Evolutionary conservation across 352 stramenopile species (phyloP), one percentile per base, ranked within the genome.

Genomic region (Globisporangium polare): DNA sequence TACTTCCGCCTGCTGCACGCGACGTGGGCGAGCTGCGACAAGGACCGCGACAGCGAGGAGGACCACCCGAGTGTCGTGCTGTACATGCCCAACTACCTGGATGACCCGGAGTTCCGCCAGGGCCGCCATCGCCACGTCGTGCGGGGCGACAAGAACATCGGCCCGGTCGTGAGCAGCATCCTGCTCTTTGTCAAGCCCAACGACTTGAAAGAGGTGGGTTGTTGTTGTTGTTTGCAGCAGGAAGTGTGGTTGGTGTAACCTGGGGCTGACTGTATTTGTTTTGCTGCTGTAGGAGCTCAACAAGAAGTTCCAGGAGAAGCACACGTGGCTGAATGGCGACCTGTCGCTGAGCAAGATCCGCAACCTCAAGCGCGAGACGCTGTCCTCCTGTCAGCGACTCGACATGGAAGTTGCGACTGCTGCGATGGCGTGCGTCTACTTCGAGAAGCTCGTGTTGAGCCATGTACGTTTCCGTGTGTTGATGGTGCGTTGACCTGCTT

Each of bases 331-430:
- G 60, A 89, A 92, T 22, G 75, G 84, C 52, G 86, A 90, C 35
- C 75, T 99, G 12, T 98, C 94, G 17, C 77, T 99, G n/a, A 98
- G 88, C 54, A 99, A 99, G 69, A 97, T 99, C 64, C 76, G 96
- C 39, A 97, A 96, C 58, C 69, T 98, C 18, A 99, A 99, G 71
- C 80, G 90, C 29, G 89, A 98, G 70, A 77, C 86, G 41, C 67
- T 96, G 53, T 49, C 70, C 74, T 78, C 75, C 68, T 77, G 89
- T 64, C 73, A 96, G 68, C 76, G 86, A 62, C 63, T 90, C 55
- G 67, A 93, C 67, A 61, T 99, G 29, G 94, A 99, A 66, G 82
- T 99, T 43, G 90, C 90, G 15, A 98, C 94, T 0, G 83, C 98
- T 31, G 96, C 96, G 15, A 81, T 99, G 29, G 91, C 95, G 27